A percentile compares a stretch with the other conserved stretches of the same genome.
These are phyloP conservation scores for Pseudotsuga menziesii DNA, from an alignment of 75 land plant genomes.

Conservation along the genomic window DNA sequence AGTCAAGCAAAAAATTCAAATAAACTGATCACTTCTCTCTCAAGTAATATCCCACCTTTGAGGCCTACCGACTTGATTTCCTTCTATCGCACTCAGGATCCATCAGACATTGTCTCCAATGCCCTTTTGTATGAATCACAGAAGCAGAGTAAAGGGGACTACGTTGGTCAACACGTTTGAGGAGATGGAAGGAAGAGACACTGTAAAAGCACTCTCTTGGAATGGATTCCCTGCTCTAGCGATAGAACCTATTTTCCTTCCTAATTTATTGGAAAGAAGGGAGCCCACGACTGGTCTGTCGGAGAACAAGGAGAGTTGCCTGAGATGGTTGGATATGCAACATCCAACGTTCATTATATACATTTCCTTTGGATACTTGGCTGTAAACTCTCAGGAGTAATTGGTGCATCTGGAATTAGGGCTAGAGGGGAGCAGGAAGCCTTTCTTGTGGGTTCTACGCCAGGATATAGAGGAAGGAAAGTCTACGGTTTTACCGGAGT, in stretches of 20 bases:
- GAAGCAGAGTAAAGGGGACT: neutral
- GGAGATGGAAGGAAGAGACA: neutral
- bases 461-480: neutral
- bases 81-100: neutral
- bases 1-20: neutral
- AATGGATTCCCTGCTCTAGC: neutral
- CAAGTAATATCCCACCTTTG: neutral
- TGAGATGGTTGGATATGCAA: no score
- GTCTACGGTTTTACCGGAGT: neutral
- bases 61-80: neutral
- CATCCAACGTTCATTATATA: no score
- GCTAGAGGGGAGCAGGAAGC: neutral
- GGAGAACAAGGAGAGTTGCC: no score
- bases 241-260: neutral
- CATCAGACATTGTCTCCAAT: neutral
- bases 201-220: neutral
- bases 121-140: neutral
- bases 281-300: no score
- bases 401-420: no score
- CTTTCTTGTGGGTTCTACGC: slow-evolving; percentile 1
- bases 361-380: no score
- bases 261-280: no score
- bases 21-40: neutral
- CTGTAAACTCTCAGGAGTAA: no score
- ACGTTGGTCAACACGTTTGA: neutral